These are phyloP conservation scores for Fraxinus nigra DNA, from an alignment of 305 asterid genomes.

Conservation along the genomic window DNA sequence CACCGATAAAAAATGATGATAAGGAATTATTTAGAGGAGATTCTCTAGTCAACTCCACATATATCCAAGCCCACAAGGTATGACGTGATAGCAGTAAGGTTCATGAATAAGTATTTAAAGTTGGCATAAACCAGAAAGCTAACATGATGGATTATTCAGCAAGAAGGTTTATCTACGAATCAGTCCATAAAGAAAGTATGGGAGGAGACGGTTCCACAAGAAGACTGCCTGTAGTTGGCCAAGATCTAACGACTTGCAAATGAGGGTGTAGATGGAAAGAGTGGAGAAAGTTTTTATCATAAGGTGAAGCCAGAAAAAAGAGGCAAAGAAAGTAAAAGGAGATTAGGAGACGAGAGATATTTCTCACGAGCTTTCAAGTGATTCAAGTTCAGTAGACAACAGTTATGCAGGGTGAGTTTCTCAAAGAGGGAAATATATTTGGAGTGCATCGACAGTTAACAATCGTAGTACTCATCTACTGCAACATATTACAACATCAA, in stretches of 20 bases:
- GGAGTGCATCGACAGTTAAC: not conserved
- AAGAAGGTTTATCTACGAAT: not conserved
- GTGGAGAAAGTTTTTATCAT: not conserved
- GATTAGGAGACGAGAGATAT: not conserved
- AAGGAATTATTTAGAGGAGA: not conserved
- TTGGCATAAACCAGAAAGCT: not conserved
- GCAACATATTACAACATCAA: not conserved
- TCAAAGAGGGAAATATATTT: not conserved
- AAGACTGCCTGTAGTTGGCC: constrained; percentile 1
- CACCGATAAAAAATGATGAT: not conserved
- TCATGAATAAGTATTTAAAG: not conserved
- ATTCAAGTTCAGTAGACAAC: not conserved
- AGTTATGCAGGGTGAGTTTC: not conserved
- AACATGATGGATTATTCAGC: not conserved
- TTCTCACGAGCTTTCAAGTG: not conserved
- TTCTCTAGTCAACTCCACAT: not conserved
- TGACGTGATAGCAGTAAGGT: not conserved
- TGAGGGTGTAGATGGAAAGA: not conserved
- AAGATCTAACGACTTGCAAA: not conserved
- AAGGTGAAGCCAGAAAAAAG: not conserved
- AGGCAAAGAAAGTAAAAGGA: not conserved
- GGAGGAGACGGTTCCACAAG: not conserved
- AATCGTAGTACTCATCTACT: not conserved
- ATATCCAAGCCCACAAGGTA: not conserved
- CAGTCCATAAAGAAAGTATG: not conserved